phyloP scores from a whole-genome alignment of 371 early-diverging fungal species.

The Mortierella sp. region DNA sequence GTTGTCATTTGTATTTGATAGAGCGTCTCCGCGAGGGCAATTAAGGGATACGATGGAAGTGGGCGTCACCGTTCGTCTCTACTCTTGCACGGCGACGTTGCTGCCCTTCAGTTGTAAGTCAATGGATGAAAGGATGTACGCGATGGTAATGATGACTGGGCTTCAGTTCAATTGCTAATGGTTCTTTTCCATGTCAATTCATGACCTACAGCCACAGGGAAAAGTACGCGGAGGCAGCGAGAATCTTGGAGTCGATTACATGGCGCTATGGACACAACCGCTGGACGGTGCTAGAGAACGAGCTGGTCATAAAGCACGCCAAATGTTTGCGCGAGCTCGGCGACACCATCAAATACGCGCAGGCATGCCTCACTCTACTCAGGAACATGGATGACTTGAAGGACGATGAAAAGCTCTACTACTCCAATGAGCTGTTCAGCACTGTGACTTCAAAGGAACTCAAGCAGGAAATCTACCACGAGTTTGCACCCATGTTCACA shows the following conservation, averaged over 20 bases:
- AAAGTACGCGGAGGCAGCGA: slow-evolving; percentile 76
- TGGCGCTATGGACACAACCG: slow-evolving; percentile 75
- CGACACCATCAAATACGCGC: slow-evolving; percentile 65
- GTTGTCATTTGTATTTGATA: neutral
- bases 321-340: slow-evolving; percentile 74
- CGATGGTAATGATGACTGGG: neutral
- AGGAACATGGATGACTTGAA: slow-evolving; percentile 65
- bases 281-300: slow-evolving; percentile 80
- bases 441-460: slow-evolving; percentile 55
- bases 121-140: neutral
- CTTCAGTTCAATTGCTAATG: neutral
- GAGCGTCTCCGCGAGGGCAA: slow-evolving; percentile 64
- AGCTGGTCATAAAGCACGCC: slow-evolving; percentile 79
- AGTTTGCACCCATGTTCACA: slow-evolving; percentile 71
- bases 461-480: slow-evolving; percentile 63
- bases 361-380: slow-evolving; percentile 71
- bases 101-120: slow-evolving; percentile 82
- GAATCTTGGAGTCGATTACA: slow-evolving; percentile 75
- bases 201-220: slow-evolving; percentile 66
- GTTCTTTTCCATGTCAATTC: neutral
- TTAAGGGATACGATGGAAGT: slow-evolving; percentile 79
- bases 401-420: slow-evolving; percentile 61
- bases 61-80: slow-evolving; percentile 71
- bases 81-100: slow-evolving; percentile 81
- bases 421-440: slow-evolving; percentile 67